Percentiles rank a stretch among this genome's conserved stretches.
phyloP scores from a whole-genome alignment of 163 green algal species.

The Chloromonas sp. region DNA sequence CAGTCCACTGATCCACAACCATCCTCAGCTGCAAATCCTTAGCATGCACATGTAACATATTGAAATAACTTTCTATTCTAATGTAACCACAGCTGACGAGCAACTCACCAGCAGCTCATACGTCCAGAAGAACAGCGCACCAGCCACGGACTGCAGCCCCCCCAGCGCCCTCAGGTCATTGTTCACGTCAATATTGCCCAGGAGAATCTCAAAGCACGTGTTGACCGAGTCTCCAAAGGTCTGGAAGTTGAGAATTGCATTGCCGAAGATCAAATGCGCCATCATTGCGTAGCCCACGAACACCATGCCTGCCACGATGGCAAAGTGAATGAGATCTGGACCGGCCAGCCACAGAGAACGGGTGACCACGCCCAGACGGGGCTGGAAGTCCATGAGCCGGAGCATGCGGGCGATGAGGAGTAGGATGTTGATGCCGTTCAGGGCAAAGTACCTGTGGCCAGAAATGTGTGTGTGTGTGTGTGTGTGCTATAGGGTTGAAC shows the following conservation, averaged over 20 bases:
- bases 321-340: slow-evolving; percentile 78
- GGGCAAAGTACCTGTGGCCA: slow-evolving; percentile 52
- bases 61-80: too few relatives aligned
- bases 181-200: slow-evolving; percentile 60
- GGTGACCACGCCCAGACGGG: slow-evolving; percentile 71
- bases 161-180: slow-evolving; percentile 48
- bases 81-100: too few relatives aligned
- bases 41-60: too few relatives aligned
- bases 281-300: slow-evolving; percentile 79
- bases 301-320: slow-evolving; percentile 68
- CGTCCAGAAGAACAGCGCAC: slow-evolving; percentile 79
- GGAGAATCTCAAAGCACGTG: slow-evolving; percentile 65
- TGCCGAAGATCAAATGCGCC: slow-evolving; percentile 77
- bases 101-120: slow-evolving; percentile 61
- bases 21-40: too few relatives aligned
- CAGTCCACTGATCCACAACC: too few relatives aligned
- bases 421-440: slow-evolving; percentile 78
- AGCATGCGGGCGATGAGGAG: slow-evolving; percentile 71
- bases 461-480: neutral
- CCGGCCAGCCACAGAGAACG: slow-evolving; percentile 63
- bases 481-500: too few relatives aligned
- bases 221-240: slow-evolving; percentile 57
- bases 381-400: slow-evolving; percentile 89
- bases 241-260: slow-evolving; percentile 41
- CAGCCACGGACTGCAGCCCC: slow-evolving; percentile 48